phyloP scores from a whole-genome alignment of 1,139 yeast species.

The Torulaspora pretoriensis region DNA sequence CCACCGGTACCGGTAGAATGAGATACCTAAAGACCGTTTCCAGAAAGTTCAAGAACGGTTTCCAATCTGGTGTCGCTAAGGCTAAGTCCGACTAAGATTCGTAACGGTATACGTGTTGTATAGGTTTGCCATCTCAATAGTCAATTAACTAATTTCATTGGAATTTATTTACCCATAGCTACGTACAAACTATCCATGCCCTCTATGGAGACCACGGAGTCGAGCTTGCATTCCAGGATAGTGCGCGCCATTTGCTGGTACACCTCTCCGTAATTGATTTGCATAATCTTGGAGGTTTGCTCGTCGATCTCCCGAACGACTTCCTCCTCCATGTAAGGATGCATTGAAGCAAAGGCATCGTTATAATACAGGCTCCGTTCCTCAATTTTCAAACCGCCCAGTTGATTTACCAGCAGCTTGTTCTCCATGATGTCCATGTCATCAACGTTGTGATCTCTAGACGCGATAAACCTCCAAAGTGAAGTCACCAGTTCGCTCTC shows the following conservation, averaged over 20 bases:
- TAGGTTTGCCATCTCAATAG: constrained; percentile 8
- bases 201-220: constrained; percentile 61
- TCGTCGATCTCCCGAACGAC: constrained; percentile 15
- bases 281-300: constrained; percentile 26
- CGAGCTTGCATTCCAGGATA: constrained; percentile 47
- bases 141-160: constrained; percentile 7
- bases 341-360: constrained; percentile 32
- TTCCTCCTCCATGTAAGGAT: constrained; percentile 28
- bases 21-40: constrained; percentile 94
- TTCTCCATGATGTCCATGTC: constrained; percentile 22
- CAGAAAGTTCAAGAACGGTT: constrained; percentile 98
- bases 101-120: constrained; percentile 5
- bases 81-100: constrained; percentile 26
- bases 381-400: constrained; percentile 22
- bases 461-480: constrained; percentile 32
- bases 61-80: constrained; percentile 79
- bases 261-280: constrained; percentile 49
- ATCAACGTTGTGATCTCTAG: constrained; percentile 17
- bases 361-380: constrained; percentile 25
- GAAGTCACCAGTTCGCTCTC: constrained; percentile 30
- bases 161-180: constrained; percentile 52
- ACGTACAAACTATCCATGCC: constrained; percentile 74
- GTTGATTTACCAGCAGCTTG: constrained; percentile 23
- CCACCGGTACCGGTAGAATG: constrained; percentile 99
- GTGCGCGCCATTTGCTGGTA: constrained; percentile 69